Base-by-base conservation (phyloP, 225 moss, liverwort and hornwort genomes). In the Antitrichia curtipendula region DNA sequence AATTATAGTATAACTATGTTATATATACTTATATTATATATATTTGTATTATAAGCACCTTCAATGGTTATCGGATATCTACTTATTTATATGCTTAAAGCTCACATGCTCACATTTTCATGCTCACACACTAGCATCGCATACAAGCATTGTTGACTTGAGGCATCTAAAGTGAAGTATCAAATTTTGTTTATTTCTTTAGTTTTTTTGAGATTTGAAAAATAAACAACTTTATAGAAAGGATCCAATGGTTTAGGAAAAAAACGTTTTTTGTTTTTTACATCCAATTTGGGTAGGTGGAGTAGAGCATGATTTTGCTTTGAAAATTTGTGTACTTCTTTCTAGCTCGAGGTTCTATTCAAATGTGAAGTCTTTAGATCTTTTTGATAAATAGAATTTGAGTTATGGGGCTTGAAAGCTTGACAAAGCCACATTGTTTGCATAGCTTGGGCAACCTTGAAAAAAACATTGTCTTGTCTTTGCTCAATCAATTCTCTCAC, bases 161-260 rank as follows among this genome's bases (percentile, higher is more conserved):
- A 3, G 8, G 12, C 13, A 68, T 23, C 6, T 6, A 22, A 11
- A 22, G 5, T 38, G 12, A 64, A 64, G 36, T 12, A 22, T 2
- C 2, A 13, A 1, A 22, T n/a, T 23, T 38, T 36, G 3, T 15
- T 20, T 20, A n/a, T n/a, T n/a, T 10, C 1, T n/a, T 65, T 10
- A 5, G 3, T 19, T 64, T 11, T 38, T 21, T 24, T 12, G 5
- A 40, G 8, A 40, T 40, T 40, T 4, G 4, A 69, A 24, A 24
- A 40, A 7, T 11, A 69, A 18, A 40, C 0, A 0, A 68, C 3
- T 9, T 40, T 38, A 1, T 22, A 4, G 7, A 2, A 0, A 38
- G 40, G 41, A 15, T 41, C 4, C 8, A 70, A 25, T 13, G 25
- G 25, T 25, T 27, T 70, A 5, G 3, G 27, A 4, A 14, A 38